Conservation (phyloP, 306 rosid genomes). For the Medicago ruthenica region DNA sequence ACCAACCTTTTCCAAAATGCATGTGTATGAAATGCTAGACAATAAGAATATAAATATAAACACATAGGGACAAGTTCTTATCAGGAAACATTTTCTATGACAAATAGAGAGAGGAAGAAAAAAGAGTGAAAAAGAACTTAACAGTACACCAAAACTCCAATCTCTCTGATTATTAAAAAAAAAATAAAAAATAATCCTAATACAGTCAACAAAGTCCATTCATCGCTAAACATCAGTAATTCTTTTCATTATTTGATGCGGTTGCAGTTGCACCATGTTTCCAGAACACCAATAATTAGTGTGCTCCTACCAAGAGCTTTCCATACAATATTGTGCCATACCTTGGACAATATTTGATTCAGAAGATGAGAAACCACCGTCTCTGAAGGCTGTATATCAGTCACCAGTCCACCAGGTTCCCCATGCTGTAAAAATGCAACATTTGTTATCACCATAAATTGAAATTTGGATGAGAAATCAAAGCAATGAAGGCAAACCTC, state of each 20-base stretch:
- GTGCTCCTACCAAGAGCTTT: background rate
- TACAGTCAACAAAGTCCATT: constrained; percentile 6
- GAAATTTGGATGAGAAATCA: constrained; percentile 35
- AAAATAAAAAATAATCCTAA: background rate
- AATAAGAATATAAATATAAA: background rate
- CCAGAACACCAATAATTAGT: constrained; percentile 18
- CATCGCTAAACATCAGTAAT: constrained; percentile 3
- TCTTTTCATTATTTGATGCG: constrained; percentile 15
- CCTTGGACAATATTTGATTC: constrained; percentile 79
- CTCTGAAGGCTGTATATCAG: constrained; percentile 84
- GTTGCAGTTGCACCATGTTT: background rate
- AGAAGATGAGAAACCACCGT: constrained; percentile 88
- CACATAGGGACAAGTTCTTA: background rate
- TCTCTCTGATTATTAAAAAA: background rate
- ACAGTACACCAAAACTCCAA: background rate
- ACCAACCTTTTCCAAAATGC: background rate
- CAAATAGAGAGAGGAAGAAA: constrained; percentile 19
- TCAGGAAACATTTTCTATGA: background rate
- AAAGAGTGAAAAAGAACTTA: background rate
- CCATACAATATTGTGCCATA: constrained; percentile 51
- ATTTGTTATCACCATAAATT: constrained; percentile 42
- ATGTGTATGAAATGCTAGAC: constrained; percentile 1
- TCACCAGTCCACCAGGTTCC: constrained; percentile 91
- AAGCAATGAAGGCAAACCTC: constrained; percentile 25
- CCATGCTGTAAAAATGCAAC: constrained; percentile 75